Evolutionary conservation across 495 filamentous ascomycete genomes (phyloP).

Genomic region (Podospora didyma): DNA sequence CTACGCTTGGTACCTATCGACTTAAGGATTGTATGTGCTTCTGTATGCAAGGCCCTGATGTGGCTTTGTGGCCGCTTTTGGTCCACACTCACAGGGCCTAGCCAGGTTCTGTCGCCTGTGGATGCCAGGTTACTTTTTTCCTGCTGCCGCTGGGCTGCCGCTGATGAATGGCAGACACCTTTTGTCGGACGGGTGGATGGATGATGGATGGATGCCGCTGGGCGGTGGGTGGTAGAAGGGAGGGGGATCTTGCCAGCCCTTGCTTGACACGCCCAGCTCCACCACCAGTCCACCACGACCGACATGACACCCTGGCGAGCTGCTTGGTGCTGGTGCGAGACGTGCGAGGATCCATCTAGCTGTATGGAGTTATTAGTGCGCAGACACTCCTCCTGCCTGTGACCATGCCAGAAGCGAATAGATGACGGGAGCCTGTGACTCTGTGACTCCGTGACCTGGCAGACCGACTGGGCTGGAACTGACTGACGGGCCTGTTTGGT

Average conservation of each 20-base stretch:
- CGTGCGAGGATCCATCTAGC: slow-evolving; percentile 9
- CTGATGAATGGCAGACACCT: no score
- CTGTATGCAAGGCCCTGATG: not conserved
- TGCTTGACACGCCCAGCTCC: not conserved
- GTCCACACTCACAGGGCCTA: not conserved
- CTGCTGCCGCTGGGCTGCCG: no score
- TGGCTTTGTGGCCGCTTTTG: not conserved
- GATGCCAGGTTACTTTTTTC: not conserved
- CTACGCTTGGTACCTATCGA: not conserved
- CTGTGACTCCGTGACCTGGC: slow-evolving; percentile 25
- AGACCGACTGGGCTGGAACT: slow-evolving; percentile 3
- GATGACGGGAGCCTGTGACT: slow-evolving; percentile 27
- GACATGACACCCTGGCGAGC: slow-evolving; percentile 15
- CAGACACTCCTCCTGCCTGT: slow-evolving; percentile 15
- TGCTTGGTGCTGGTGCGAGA: slow-evolving; percentile 26
- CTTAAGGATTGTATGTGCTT: not conserved
- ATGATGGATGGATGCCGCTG: no score
- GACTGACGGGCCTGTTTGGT: slow-evolving; percentile 7
- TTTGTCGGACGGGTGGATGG: no score
- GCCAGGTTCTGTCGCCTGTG: no score
- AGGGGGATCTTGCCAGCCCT: not conserved
- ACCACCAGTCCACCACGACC: slow-evolving; percentile 13
- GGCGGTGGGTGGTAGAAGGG: slow-evolving; percentile 1
- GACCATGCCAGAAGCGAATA: slow-evolving; percentile 22
- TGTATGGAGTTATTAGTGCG: slow-evolving; percentile 18